Conservation (phyloP, 495 filamentous ascomycete species). For the Penicillium diatomitis region DNA sequence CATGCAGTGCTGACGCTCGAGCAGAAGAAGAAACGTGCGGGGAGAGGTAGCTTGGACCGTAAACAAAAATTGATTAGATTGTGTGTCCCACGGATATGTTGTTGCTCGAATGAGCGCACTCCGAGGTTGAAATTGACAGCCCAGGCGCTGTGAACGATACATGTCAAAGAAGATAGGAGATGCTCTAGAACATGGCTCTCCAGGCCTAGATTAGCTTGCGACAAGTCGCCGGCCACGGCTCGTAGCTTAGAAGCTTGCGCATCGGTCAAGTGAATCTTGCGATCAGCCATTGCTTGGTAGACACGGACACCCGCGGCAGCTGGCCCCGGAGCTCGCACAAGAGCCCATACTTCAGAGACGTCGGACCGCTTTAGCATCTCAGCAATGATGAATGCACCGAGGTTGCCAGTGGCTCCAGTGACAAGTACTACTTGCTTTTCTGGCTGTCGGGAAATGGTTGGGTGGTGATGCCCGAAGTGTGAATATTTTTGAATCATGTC, state of each 20-base stretch:
- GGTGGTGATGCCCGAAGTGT: constrained; percentile 25
- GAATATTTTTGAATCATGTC: constrained; percentile 34
- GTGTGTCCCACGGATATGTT: constrained; percentile 48
- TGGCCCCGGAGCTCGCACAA: constrained; percentile 42
- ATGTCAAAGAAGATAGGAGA: constrained; percentile 34
- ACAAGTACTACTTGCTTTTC: constrained; percentile 22
- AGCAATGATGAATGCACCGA: constrained; percentile 49
- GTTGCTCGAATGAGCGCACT: constrained; percentile 48
- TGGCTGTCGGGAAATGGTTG: constrained; percentile 7
- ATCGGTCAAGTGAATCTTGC: constrained; percentile 12
- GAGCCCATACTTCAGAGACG: constrained; percentile 43
- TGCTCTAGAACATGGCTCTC: constrained; percentile 21
- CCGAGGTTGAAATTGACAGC: constrained; percentile 64
- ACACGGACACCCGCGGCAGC: constrained; percentile 16
- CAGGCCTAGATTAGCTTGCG: constrained; percentile 38
- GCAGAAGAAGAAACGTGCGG: constrained; percentile 47
- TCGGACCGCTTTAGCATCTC: constrained; percentile 21
- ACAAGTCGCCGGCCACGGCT: constrained; percentile 18
- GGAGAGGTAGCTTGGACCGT: constrained; percentile 18
- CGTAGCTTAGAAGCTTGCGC: constrained; percentile 12
- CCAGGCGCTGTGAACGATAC: constrained; percentile 58
- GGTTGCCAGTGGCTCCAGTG: constrained; percentile 54
- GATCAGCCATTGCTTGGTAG: constrained; percentile 12
- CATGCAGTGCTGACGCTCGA: constrained; percentile 48
- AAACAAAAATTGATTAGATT: constrained; percentile 53